Evolutionary conservation across 2,329 filamentous ascomycete species (phyloP).

Genomic region (Coccinonectria pachysandricola): DNA sequence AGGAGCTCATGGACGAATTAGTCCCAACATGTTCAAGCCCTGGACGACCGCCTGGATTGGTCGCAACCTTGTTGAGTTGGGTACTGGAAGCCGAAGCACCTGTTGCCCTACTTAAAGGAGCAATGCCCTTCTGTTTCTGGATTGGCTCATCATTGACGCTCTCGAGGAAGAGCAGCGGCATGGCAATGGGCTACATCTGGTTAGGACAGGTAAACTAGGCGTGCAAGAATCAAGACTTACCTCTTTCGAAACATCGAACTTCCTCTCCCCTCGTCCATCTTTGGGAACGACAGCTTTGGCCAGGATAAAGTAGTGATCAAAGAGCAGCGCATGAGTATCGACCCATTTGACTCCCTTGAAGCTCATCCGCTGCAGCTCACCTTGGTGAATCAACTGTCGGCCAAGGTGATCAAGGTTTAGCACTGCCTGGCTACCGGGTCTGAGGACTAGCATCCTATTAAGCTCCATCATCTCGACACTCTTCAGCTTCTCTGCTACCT

Average conservation of each 20-base stretch:
- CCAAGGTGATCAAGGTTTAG: slow-evolving; percentile 92
- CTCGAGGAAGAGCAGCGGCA: slow-evolving; percentile 89
- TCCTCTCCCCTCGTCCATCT: slow-evolving; percentile 60
- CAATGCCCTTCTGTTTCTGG: slow-evolving; percentile 68
- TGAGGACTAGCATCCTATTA: slow-evolving; percentile 68
- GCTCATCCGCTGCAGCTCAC: slow-evolving; percentile 81
- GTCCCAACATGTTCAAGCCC: slow-evolving; percentile 60
- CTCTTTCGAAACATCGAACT: slow-evolving; percentile 90
- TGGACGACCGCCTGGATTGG: slow-evolving; percentile 42
- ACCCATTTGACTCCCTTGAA: slow-evolving; percentile 87
- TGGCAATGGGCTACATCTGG: slow-evolving; percentile 64
- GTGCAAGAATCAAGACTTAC: slow-evolving; percentile 32
- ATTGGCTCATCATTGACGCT: slow-evolving; percentile 88
- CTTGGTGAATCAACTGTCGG: slow-evolving; percentile 77
- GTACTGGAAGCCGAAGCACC: slow-evolving; percentile 49
- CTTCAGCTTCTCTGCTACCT: slow-evolving; percentile 85
- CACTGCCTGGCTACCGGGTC: slow-evolving; percentile 80
- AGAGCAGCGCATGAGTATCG: slow-evolving; percentile 85
- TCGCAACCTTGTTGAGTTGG: slow-evolving; percentile 45
- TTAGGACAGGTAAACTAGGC: slow-evolving; percentile 13
- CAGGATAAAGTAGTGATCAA: slow-evolving; percentile 92
- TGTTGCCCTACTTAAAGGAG: slow-evolving; percentile 48
- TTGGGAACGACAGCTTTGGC: slow-evolving; percentile 70
- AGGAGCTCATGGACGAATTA: slow-evolving; percentile 51
- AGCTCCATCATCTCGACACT: slow-evolving; percentile 84